Conservation (phyloP, 2,329 filamentous ascomycete genomes). For the Aspergillus sp. region DNA sequence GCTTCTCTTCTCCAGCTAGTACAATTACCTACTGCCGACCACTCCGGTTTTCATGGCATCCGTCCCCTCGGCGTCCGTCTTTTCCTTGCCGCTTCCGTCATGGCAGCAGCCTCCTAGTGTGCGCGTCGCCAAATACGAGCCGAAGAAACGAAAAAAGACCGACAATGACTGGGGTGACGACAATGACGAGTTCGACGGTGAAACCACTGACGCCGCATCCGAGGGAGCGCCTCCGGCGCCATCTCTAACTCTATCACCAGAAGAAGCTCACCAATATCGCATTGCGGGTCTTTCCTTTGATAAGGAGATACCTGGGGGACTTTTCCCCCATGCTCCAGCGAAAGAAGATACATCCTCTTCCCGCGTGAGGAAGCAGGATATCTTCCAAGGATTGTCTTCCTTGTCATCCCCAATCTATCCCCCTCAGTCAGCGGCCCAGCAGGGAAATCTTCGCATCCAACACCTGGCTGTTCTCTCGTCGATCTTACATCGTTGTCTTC, state of each 20-base stretch:
- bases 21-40: not conserved
- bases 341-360: slow-evolving; percentile 9
- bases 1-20: slow-evolving; percentile 3
- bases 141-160: slow-evolving; percentile 32
- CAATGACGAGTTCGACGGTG: slow-evolving; percentile 22
- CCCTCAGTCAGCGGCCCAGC: slow-evolving; percentile 29
- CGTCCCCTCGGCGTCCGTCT: slow-evolving; percentile 30
- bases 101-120: slow-evolving; percentile 36
- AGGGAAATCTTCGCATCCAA: slow-evolving; percentile 39
- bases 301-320: slow-evolving; percentile 35
- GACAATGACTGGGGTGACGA: slow-evolving; percentile 25
- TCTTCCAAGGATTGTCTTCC: slow-evolving; percentile 27
- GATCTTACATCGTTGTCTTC: slow-evolving; percentile 69
- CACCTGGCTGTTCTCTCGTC: slow-evolving; percentile 67
- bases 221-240: slow-evolving; percentile 19
- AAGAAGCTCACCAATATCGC: slow-evolving; percentile 43
- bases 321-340: slow-evolving; percentile 40
- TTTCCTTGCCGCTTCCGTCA: slow-evolving; percentile 36
- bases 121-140: slow-evolving; percentile 36
- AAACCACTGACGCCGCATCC: slow-evolving; percentile 29
- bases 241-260: slow-evolving; percentile 34
- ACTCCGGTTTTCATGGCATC: slow-evolving; percentile 24
- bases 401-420: slow-evolving; percentile 34
- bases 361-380: slow-evolving; percentile 13
- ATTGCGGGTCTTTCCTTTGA: slow-evolving; percentile 39